A percentile compares a stretch with the other conserved stretches of the same genome.
These are phyloP conservation scores for Aciculosporium take DNA, from an alignment of 2,329 filamentous ascomycete species.

Conservation along the genomic window DNA sequence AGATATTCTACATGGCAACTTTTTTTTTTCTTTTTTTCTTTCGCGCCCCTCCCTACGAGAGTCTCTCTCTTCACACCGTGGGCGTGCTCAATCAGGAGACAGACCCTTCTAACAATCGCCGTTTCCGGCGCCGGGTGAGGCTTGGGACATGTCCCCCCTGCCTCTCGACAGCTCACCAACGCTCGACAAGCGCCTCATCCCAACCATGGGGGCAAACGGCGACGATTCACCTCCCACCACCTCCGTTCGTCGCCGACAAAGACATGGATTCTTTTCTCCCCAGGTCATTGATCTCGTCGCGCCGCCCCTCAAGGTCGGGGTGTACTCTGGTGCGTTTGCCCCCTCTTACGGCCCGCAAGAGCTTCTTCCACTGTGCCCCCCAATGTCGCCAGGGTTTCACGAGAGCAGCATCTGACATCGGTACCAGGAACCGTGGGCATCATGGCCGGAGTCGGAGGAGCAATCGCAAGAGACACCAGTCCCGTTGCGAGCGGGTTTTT, in stretches of 20 bases:
- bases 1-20: background rate
- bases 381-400: background rate
- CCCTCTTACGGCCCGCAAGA: background rate
- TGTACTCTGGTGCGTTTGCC: constrained; percentile 34
- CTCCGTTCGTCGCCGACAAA: constrained; percentile 12
- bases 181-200: background rate
- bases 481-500: constrained; percentile 58
- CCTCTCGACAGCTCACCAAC: background rate
- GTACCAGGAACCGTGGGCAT: constrained; percentile 43
- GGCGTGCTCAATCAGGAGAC: background rate
- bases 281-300: constrained; percentile 30
- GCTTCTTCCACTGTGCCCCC: no score
- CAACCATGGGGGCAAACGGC: constrained; percentile 9
- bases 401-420: background rate
- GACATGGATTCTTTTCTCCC: constrained; percentile 25
- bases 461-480: constrained; percentile 53
- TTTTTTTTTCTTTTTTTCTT: no score
- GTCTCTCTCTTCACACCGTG: background rate
- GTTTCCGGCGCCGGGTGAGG: background rate
- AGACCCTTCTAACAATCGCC: background rate
- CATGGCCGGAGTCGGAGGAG: constrained; percentile 52
- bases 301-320: constrained; percentile 44
- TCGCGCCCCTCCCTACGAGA: no score
- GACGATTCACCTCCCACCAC: constrained; percentile 9
- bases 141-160: background rate